Evolutionary conservation across 2,329 filamentous ascomycete genomes (phyloP).

Genomic region (Fusarium goolgardi): DNA sequence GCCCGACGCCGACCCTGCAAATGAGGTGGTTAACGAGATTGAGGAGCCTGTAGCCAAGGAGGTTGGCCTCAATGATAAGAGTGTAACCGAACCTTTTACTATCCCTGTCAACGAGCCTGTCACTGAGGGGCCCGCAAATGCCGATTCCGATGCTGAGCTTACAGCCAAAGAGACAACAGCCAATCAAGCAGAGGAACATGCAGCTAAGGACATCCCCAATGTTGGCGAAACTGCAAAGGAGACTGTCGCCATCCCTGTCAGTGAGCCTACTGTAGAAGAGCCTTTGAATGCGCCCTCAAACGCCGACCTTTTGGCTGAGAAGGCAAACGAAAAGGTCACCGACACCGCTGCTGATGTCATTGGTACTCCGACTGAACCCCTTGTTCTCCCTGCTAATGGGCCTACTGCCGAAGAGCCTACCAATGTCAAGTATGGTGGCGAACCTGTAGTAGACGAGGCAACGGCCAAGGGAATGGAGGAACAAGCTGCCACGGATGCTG

Average conservation of each 20-base stretch:
- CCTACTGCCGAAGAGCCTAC: conserved; percentile 9
- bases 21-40: neutral
- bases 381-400: neutral
- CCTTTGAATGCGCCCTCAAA: neutral
- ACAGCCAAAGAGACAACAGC: neutral
- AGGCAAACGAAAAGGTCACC: neutral
- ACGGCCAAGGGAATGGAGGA: neutral
- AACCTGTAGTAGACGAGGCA: neutral
- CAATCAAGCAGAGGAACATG: neutral
- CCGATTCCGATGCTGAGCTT: neutral
- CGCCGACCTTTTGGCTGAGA: neutral
- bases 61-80: neutral
- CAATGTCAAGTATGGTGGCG: neutral
- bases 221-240: neutral
- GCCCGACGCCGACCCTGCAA: neutral
- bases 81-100: neutral
- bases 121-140: neutral
- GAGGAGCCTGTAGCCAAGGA: neutral
- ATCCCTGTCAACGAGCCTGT: neutral
- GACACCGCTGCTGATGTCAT: neutral
- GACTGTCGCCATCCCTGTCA: neutral
- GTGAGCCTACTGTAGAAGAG: neutral
- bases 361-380: neutral
- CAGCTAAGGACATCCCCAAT: neutral
- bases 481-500: neutral